Conservation (phyloP, 306 rosid species). For the Trichosanthes cucumerina region DNA sequence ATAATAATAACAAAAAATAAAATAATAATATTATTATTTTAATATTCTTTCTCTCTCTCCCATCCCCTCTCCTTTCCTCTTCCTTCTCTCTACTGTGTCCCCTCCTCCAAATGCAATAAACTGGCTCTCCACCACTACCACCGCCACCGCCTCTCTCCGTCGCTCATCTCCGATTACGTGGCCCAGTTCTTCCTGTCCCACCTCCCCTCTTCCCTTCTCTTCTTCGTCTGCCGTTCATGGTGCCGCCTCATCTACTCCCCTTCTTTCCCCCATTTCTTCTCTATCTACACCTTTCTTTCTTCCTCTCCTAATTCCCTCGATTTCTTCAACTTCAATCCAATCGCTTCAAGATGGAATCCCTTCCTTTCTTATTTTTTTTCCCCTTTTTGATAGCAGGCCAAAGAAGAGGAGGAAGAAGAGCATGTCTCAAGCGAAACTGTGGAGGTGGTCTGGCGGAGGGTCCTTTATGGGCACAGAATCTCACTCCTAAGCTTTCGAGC, state of each 20-base stretch:
- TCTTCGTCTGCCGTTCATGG: slow-evolving; percentile 54
- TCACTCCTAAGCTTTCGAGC: slow-evolving; percentile 44
- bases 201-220: slow-evolving; percentile 34
- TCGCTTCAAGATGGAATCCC: slow-evolving; percentile 36
- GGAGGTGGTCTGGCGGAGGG: slow-evolving; percentile 27
- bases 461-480: slow-evolving; percentile 27
- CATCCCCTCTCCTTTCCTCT: too few relatives aligned
- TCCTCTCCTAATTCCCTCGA: slow-evolving; percentile 16
- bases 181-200: slow-evolving; percentile 50
- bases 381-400: too few relatives aligned
- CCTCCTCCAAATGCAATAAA: slow-evolving; percentile 19
- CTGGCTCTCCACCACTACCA: not conserved
- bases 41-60: too few relatives aligned
- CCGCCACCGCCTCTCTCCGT: not conserved
- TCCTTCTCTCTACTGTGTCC: too few relatives aligned
- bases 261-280: slow-evolving; percentile 61
- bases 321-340: slow-evolving; percentile 46
- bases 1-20: too few relatives aligned
- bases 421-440: too few relatives aligned
- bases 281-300: slow-evolving; percentile 47
- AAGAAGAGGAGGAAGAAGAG: too few relatives aligned
- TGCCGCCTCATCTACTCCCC: slow-evolving; percentile 57
- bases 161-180: slow-evolving; percentile 60
- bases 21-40: too few relatives aligned
- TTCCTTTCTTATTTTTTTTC: too few relatives aligned